Evolutionary conservation across 2,329 filamentous ascomycete genomes (phyloP).

Genomic region (Trichoderma koningiopsis): DNA sequence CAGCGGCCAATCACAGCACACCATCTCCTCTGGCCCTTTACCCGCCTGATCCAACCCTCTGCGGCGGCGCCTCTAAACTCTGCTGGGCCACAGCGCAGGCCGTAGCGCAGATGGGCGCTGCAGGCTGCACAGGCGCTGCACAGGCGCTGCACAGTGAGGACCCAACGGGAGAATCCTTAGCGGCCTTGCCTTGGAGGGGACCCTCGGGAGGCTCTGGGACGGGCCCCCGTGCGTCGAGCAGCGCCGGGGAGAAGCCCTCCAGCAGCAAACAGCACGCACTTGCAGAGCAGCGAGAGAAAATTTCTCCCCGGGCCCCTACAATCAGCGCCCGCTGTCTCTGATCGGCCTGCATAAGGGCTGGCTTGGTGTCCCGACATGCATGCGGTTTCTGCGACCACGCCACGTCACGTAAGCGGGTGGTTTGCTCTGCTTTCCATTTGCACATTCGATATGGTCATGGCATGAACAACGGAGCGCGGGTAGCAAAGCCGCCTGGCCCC

Average conservation of each 20-base stretch:
- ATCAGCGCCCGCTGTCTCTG: conserved; percentile 11
- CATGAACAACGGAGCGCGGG: conserved; percentile 13
- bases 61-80: conserved; percentile 18
- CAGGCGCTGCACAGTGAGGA: background rate
- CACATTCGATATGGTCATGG: conserved; percentile 3
- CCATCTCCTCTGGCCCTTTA: conserved; percentile 27
- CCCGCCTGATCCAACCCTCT: conserved; percentile 26
- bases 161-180: conserved; percentile 12
- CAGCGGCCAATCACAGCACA: conserved; percentile 37
- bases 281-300: background rate
- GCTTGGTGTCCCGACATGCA: background rate
- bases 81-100: conserved; percentile 13
- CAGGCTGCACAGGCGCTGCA: background rate
- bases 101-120: conserved; percentile 9
- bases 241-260: background rate
- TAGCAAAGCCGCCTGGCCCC: background rate
- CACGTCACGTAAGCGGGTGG: conserved; percentile 20
- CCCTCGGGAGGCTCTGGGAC: background rate
- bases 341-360: background rate
- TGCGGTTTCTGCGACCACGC: conserved; percentile 19
- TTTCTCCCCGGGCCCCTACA: background rate
- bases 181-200: conserved; percentile 4
- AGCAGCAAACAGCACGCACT: background rate
- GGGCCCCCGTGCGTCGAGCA: conserved; percentile 1
- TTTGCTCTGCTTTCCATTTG: background rate